Evolutionary conservation across 345 rosid species (phyloP), one percentile per base, ranked within the genome.

Genomic region (Salix dunnii): DNA sequence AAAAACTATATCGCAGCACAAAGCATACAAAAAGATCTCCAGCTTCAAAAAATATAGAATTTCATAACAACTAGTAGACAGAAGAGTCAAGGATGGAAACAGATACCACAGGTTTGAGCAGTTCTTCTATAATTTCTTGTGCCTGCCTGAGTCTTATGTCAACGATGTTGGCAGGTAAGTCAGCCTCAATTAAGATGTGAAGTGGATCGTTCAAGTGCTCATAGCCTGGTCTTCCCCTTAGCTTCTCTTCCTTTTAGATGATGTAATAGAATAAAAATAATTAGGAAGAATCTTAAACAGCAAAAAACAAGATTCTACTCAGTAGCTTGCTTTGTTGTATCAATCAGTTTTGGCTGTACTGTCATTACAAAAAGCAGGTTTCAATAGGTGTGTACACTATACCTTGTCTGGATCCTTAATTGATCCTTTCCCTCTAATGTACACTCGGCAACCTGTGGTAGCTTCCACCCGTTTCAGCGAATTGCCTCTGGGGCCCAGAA

Each of bases 391-490:
- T 35, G 71, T 38, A 30, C 65, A 60, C 20, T 78, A 62, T 85
- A 93, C 99, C 89, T 93, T 93, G 82, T 93, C 99, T 49, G 95
- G 98, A 82, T 96, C 99, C 81, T 96, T 96, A 77, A 96, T 96
- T 67, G 99, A 96, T 46, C 99, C 99, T 80, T 91, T 96, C 76
- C 99, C 99, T 87, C 99, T 91, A 76, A 96, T 96, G 85, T 82
- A 93, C 25, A 96, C 97, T 23, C 98, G 99, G 80, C 99, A 96
- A 53, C 98, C 98, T 0, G 99, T 96, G n/a, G 97, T 92, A 71
- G 87, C 97, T 88, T 96, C 98, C 38, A 96, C 99, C 77, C 99
- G 92, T 85, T 96, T 96, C 80, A 96, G 85, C 3, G 99, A 96
- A 88, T 93, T 96, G 71, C 99, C 99, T 88, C 98, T 88, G 20